Base-by-base conservation (phyloP, 768 basidiomycete genomes). In the Mycena albidolilacea region DNA sequence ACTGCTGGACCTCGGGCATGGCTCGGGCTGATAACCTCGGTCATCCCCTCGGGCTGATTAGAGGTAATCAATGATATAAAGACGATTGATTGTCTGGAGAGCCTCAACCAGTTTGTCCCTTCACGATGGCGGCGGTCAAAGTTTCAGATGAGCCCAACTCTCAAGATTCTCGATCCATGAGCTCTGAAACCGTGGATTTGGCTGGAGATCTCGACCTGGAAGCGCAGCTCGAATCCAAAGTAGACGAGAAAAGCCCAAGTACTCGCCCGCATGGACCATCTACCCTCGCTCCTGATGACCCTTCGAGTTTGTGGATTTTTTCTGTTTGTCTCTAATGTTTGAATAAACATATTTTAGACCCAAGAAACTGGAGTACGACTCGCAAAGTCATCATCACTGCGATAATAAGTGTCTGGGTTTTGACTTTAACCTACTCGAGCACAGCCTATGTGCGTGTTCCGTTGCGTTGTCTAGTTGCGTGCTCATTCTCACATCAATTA, bases 341-440 rank as follows among this genome's bases (percentile, higher is more conserved):
- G n/a, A 15, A 69, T 37, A 5, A 23, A 19, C 21, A 35, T n/a
- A 39, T 37, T 41, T 21, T 59, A 71, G 70, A 71, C 52, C 70
- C 70, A 19, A 61, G 19, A 41, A 71, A 71, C 21, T 71, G 70
- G 70, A 66, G 70, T 44, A 61, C 23, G 10, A 19, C 17, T 11
- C 46, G 43, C 15, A 64, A 50, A 39, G 62, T 38, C 1, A 55
- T 64, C 11, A 7, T 67, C 7, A 72, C 66, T 23, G 39, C 39
- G 19, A 21, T 75, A 5, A 50, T 75, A n/a, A 72, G 75, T n/a
- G 7, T 50, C 23, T 75, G 71, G 67, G 75, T 75, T 17, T 54
- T 75, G 19, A 75, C 64, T 2, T 43, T 75, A 38, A 75, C 75
- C 1, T 75, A 75, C 54, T 55, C 71, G 2, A 70, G 68, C 12